These are phyloP conservation scores for Microcyclosporella mali DNA, from an alignment of 2,329 filamentous ascomycete species.

Conservation along the genomic window DNA sequence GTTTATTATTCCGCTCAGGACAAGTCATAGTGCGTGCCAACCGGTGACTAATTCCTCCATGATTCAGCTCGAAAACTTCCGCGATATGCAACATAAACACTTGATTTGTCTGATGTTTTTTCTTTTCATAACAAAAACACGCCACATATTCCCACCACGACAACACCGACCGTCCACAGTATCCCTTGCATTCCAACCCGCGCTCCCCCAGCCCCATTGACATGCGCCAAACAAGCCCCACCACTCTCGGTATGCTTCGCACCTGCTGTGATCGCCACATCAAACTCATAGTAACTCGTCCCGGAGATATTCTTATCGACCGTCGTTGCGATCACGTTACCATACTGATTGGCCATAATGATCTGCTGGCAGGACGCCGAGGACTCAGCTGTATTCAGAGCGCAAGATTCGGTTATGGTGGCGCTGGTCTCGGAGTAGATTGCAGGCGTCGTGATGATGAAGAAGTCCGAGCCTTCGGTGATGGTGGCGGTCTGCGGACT, in stretches of 20 bases:
- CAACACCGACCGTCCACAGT: background rate
- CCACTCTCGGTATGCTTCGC: constrained; percentile 13
- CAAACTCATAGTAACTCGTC: constrained; percentile 14
- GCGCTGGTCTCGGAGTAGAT: constrained; percentile 22
- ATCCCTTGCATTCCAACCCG: constrained; percentile 2
- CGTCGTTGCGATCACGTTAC: constrained; percentile 14
- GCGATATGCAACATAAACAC: too few species aligned
- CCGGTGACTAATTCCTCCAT: too few species aligned
- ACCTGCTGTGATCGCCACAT: constrained; percentile 17
- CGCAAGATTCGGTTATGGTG: constrained; percentile 20
- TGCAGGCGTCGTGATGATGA: constrained; percentile 18
- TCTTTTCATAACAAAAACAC: constrained; percentile 4
- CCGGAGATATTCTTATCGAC: constrained; percentile 13
- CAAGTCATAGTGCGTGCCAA: too few species aligned
- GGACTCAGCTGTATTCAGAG: constrained; percentile 9
- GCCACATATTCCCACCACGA: constrained; percentile 1
- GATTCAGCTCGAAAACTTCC: too few species aligned
- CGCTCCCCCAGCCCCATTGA: constrained; percentile 3
- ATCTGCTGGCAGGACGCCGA: constrained; percentile 17
- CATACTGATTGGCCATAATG: constrained; percentile 15
- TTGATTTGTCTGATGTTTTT: too few species aligned
- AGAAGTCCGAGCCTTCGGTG: constrained; percentile 19
- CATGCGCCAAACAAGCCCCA: constrained; percentile 13
- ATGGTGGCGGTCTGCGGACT: constrained; percentile 18
- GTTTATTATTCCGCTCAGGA: too few species aligned